A percentile compares a stretch with the other conserved stretches of the same genome.
Evolutionary conservation across 139 green algal species (phyloP).

Genomic region (Ettlia oleoabundans): DNA sequence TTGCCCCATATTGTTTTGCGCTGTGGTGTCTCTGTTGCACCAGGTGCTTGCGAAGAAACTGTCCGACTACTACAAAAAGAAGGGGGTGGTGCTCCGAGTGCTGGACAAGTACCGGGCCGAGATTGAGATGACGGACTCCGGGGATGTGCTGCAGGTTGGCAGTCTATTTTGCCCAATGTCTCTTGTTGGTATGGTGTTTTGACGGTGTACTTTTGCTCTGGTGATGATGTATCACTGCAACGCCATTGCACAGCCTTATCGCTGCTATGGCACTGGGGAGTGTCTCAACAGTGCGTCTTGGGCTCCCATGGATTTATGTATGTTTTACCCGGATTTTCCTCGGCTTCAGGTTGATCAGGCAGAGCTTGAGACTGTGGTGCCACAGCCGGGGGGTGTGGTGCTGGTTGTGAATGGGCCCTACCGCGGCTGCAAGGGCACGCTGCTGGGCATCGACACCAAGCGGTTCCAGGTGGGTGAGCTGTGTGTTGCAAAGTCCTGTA

Average conservation of each 20-base stretch:
- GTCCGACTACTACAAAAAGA: constrained; percentile 93
- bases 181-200: not conserved
- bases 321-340: not conserved
- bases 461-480: constrained; percentile 63
- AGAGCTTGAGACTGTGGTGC: constrained; percentile 95
- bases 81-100: constrained; percentile 82
- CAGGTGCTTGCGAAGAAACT: constrained; percentile 51
- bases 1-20: no score
- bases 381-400: constrained; percentile 67
- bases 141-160: constrained; percentile 49
- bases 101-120: constrained; percentile 80
- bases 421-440: constrained; percentile 53
- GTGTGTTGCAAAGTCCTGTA: no score
- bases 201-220: no score
- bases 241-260: no score
- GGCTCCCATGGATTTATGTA: no score
- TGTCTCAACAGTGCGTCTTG: no score
- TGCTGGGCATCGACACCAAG: constrained; percentile 72
- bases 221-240: no score
- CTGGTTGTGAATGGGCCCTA: constrained; percentile 81
- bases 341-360: constrained; percentile 87
- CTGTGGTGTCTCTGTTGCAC: no score
- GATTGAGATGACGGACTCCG: constrained; percentile 78
- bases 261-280: no score
- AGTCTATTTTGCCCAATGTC: not conserved